Conservation (phyloP, 164 flowering plant genomes). For the Vitis amurensis region DNA sequence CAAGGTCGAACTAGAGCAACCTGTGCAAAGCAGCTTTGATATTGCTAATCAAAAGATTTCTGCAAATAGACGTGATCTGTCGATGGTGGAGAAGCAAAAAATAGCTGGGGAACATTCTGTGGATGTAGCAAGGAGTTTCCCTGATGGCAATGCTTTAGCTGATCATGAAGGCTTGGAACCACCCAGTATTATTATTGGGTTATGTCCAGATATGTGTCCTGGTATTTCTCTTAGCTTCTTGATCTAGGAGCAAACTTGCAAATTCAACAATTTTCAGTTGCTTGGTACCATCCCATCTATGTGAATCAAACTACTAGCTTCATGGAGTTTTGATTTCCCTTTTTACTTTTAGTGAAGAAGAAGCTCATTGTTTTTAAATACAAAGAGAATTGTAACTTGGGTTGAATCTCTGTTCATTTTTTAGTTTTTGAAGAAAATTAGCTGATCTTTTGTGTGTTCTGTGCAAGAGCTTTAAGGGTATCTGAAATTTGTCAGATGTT, state of each 20-base stretch:
- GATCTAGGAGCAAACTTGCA: background rate
- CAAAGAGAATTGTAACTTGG: background rate
- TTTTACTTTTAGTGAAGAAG: too few relatives aligned
- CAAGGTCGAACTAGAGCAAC: slow-evolving; percentile 56
- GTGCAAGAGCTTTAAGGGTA: background rate
- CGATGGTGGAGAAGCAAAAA: slow-evolving; percentile 31
- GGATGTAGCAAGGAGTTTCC: slow-evolving; percentile 30
- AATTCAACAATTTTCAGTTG: background rate
- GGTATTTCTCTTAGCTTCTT: slow-evolving; percentile 44
- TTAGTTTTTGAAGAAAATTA: background rate
- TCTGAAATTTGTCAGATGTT: slow-evolving; percentile 2
- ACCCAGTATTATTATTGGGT: slow-evolving; percentile 58
- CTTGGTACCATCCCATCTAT: background rate
- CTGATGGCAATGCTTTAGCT: slow-evolving; percentile 26
- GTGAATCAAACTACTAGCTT: too few relatives aligned
- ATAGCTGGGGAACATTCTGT: slow-evolving; percentile 21
- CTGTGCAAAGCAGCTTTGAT: slow-evolving; percentile 26
- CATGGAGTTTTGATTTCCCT: too few relatives aligned
- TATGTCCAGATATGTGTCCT: slow-evolving; percentile 97
- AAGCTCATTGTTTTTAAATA: too few relatives aligned
- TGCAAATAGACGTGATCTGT: slow-evolving; percentile 28
- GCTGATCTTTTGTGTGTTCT: background rate
- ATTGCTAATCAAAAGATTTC: slow-evolving; percentile 28
- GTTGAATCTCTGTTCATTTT: background rate
- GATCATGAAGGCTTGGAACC: slow-evolving; percentile 57